A percentile compares a stretch with the other conserved stretches of the same genome.
Evolutionary conservation across 805 yeast species (phyloP).

Genomic region (Brettanomyces nanus): DNA sequence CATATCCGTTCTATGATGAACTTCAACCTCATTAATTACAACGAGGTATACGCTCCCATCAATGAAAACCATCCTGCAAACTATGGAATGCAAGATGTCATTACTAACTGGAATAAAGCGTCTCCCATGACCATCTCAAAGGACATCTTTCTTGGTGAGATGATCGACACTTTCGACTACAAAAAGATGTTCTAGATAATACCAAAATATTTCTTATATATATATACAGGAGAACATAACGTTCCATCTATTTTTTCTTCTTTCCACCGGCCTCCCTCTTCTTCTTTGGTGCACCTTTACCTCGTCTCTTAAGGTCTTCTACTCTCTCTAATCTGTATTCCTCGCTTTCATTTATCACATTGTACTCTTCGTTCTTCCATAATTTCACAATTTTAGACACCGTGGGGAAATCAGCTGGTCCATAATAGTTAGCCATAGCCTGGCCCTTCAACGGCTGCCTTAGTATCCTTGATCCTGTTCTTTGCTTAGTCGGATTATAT

Average conservation of each 20-base stretch:
- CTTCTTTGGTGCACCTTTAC: constrained; percentile 83
- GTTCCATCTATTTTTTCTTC: constrained; percentile 26
- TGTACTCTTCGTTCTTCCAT: constrained; percentile 21
- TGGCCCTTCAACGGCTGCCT: constrained; percentile 67
- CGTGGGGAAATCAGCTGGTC: constrained; percentile 61
- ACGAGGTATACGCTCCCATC: constrained; percentile 6
- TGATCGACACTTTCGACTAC: constrained; percentile 23
- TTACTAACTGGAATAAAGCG: constrained; percentile 21
- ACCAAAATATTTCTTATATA: neutral
- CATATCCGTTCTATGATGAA: constrained; percentile 23
- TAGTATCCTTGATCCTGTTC: constrained; percentile 70
- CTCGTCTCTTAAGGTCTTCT: constrained; percentile 67
- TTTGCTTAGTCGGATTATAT: constrained; percentile 54
- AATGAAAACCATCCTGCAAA: constrained; percentile 1
- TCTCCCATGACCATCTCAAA: constrained; percentile 14
- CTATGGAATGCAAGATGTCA: constrained; percentile 9
- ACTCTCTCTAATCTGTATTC: constrained; percentile 60
- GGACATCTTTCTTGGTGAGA: constrained; percentile 21
- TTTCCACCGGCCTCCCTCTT: constrained; percentile 42
- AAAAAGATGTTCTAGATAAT: constrained; percentile 21
- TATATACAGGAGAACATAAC: neutral
- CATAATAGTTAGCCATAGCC: constrained; percentile 61
- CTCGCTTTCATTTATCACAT: constrained; percentile 60
- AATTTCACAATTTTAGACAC: constrained; percentile 28
- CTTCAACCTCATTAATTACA: constrained; percentile 21